Evolutionary conservation across 768 basidiomycete species (phyloP).

Genomic region (Boletus reticuloceps): DNA sequence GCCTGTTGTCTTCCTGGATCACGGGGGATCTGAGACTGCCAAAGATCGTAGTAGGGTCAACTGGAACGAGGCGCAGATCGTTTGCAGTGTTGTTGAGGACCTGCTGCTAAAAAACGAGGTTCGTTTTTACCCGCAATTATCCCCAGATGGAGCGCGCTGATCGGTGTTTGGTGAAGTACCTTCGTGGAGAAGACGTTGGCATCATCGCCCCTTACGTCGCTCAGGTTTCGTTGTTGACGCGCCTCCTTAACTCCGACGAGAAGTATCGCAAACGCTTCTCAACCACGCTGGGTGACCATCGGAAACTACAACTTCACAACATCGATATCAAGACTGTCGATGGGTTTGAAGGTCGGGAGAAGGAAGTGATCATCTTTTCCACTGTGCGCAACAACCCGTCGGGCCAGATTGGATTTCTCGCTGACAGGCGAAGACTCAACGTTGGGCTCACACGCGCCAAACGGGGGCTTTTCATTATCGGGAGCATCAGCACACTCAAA

Average conservation of each 20-base stretch:
- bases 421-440: conserved; percentile 81
- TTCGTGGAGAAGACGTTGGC: conserved; percentile 78
- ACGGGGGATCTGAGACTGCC: conserved; percentile 62
- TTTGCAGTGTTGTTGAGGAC: conserved; percentile 80
- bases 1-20: conserved; percentile 81
- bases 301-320: conserved; percentile 59
- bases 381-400: conserved; percentile 80
- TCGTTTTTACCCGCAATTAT: conserved; percentile 27
- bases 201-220: conserved; percentile 91
- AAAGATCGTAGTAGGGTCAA: conserved; percentile 78
- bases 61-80: conserved; percentile 71
- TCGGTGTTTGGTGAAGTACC: conserved; percentile 37
- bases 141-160: conserved; percentile 2
- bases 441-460: conserved; percentile 90
- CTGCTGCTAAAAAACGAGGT: conserved; percentile 73
- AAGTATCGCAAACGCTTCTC: conserved; percentile 54
- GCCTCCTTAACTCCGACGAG: conserved; percentile 56
- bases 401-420: conserved; percentile 86
- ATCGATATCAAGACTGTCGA: conserved; percentile 93
- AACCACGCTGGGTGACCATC: conserved; percentile 58
- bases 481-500: conserved; percentile 64
- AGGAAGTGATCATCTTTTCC: conserved; percentile 89
- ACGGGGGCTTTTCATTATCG: conserved; percentile 79
- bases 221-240: conserved; percentile 75
- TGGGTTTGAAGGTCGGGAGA: conserved; percentile 92